Evolutionary conservation across 2,329 filamentous ascomycete genomes (phyloP).

Genomic region (Pseudogymnoascus sp.): DNA sequence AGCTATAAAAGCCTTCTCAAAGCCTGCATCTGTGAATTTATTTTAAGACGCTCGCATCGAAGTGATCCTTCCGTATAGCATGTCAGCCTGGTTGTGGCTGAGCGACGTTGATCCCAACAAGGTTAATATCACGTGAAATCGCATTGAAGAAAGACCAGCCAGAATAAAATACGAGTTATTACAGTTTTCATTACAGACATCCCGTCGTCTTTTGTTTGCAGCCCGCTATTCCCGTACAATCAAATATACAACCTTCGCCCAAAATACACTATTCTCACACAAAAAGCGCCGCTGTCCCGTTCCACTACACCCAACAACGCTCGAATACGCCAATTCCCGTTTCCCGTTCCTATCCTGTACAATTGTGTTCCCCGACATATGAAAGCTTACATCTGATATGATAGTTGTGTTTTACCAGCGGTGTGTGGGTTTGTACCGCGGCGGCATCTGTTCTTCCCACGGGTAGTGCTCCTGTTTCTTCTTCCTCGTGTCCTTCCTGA

Average conservation of each 20-base stretch:
- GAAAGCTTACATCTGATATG: conserved; percentile 7
- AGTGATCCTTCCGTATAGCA: too few species aligned
- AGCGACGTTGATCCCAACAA: neutral
- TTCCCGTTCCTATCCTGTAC: neutral
- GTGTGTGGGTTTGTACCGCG: neutral
- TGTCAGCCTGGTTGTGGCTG: neutral
- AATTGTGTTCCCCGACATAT: neutral
- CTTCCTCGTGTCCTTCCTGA: conserved; percentile 13
- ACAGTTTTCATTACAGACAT: conserved; percentile 8
- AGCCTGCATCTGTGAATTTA: neutral
- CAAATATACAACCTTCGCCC: neutral
- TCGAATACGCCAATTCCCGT: neutral
- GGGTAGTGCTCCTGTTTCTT: neutral
- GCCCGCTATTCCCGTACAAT: neutral
- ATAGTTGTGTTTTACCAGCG: conserved; percentile 8
- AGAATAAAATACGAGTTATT: neutral
- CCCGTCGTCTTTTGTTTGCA: conserved; percentile 2
- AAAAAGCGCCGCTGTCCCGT: neutral
- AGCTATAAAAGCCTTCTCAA: neutral
- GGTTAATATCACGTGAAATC: neutral
- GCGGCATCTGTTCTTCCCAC: conserved; percentile 19
- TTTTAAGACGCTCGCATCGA: neutral
- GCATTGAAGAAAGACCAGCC: neutral
- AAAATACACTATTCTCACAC: conserved; percentile 4
- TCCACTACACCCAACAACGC: neutral